Conservation (phyloP, 306 rosid genomes). For the Sicyos edulis region DNA sequence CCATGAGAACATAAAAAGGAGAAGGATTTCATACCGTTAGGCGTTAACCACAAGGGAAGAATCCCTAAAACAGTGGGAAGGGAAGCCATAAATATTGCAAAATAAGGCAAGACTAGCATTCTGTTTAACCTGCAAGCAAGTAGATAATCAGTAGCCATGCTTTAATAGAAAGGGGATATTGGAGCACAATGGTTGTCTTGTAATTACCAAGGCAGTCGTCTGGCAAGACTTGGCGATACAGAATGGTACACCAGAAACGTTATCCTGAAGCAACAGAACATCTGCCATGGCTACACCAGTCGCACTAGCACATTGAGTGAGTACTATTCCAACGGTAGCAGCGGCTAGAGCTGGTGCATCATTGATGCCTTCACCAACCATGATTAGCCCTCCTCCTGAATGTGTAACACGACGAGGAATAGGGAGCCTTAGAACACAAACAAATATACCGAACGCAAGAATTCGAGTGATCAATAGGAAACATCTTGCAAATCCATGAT, state of each 20-base stretch:
- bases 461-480: background rate
- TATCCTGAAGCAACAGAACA: conserved; percentile 70
- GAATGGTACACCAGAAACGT: conserved; percentile 83
- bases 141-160: conserved; percentile 18
- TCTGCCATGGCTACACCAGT: conserved; percentile 93
- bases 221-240: conserved; percentile 91
- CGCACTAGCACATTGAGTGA: conserved; percentile 94
- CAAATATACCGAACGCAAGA: background rate
- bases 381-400: conserved; percentile 84
- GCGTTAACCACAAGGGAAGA: conserved; percentile 73
- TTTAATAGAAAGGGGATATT: background rate
- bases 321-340: conserved; percentile 93
- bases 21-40: conserved; percentile 58
- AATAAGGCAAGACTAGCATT: conserved; percentile 76
- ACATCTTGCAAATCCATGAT: background rate
- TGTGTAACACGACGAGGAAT: background rate
- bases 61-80: conserved; percentile 89
- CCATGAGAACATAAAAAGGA: background rate
- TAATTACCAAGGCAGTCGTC: conserved; percentile 70
- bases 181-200: background rate
- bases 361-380: conserved; percentile 97
- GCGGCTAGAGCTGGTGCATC: conserved; percentile 99
- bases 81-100: conserved; percentile 67
- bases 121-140: conserved; percentile 69
- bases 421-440: background rate